These are phyloP conservation scores for Penicillium angulare DNA, from an alignment of 495 filamentous ascomycete species.

Conservation along the genomic window DNA sequence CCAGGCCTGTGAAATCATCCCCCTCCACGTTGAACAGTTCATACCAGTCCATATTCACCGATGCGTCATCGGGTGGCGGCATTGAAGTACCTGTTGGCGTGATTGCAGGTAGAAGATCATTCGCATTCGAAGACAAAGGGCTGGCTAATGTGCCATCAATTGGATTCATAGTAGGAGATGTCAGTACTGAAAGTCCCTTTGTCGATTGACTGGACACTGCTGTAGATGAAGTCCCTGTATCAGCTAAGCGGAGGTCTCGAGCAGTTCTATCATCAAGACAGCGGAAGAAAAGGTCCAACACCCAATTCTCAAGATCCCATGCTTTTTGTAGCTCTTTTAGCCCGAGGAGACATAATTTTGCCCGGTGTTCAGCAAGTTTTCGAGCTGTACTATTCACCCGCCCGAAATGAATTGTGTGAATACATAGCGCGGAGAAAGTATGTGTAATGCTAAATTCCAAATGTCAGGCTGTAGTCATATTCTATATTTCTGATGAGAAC, in stretches of 20 bases:
- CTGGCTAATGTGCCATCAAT: background rate
- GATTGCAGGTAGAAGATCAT: background rate
- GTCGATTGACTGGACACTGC: background rate
- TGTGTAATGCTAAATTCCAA: constrained; percentile 42
- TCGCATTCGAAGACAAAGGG: background rate
- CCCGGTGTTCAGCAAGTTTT: constrained; percentile 47
- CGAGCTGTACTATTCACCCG: constrained; percentile 35
- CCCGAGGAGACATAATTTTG: constrained; percentile 44
- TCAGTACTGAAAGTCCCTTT: background rate
- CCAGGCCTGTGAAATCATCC: constrained; percentile 33
- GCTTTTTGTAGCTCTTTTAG: constrained; percentile 48
- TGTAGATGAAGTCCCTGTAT: constrained; percentile 9
- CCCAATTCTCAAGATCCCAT: constrained; percentile 50
- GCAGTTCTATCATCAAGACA: constrained; percentile 46
- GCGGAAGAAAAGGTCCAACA: constrained; percentile 45
- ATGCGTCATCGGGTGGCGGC: constrained; percentile 13
- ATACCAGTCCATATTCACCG: constrained; percentile 35
- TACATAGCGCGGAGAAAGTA: constrained; percentile 46
- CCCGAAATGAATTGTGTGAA: constrained; percentile 46
- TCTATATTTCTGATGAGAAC: background rate
- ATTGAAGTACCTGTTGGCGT: background rate
- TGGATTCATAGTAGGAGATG: background rate
- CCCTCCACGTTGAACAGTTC: constrained; percentile 38
- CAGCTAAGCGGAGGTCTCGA: constrained; percentile 31
- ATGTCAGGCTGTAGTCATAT: background rate